Conservation (phyloP, 1,139 yeast species). For the Scheffersomyces illinoinensis region DNA sequence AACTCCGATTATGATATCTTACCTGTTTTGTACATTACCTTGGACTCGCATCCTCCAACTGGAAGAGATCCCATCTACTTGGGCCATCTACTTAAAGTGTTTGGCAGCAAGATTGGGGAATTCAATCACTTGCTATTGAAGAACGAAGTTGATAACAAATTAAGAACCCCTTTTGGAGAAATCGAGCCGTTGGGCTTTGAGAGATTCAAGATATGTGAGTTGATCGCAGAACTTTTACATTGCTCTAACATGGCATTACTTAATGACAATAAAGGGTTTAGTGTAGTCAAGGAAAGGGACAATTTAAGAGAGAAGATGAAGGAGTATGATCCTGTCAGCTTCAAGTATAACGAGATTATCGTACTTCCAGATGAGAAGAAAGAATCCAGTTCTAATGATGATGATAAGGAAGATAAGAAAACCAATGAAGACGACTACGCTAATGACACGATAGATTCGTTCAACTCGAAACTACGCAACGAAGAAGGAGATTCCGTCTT, state of each 20-base stretch:
- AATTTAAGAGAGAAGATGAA: constrained; percentile 56
- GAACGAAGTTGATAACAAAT: constrained; percentile 20
- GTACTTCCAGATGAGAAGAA: constrained; percentile 31
- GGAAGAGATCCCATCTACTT: constrained; percentile 93
- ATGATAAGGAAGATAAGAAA: constrained; percentile 11
- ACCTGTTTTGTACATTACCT: constrained; percentile 82
- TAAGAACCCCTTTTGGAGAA: constrained; percentile 60
- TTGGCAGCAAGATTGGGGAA: constrained; percentile 71
- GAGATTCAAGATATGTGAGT: constrained; percentile 90
- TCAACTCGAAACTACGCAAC: constrained; percentile 33
- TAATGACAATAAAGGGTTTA: constrained; percentile 83
- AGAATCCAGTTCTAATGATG: constrained; percentile 4
- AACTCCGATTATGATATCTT: constrained; percentile 93
- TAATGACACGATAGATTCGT: constrained; percentile 49
- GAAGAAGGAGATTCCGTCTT: constrained; percentile 23
- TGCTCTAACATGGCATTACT: constrained; percentile 95
- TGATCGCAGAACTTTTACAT: constrained; percentile 90
- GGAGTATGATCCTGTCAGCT: constrained; percentile 46
- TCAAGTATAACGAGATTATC: constrained; percentile 49
- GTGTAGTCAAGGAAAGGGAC: constrained; percentile 75
- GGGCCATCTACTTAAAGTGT: constrained; percentile 81
- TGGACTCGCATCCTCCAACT: constrained; percentile 92
- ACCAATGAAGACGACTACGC: constrained; percentile 25
- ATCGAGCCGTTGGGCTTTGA: constrained; percentile 92
- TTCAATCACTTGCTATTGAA: constrained; percentile 46